Base-by-base conservation (phyloP, 2,329 filamentous ascomycete species). In the Botrytis cinerea region DNA sequence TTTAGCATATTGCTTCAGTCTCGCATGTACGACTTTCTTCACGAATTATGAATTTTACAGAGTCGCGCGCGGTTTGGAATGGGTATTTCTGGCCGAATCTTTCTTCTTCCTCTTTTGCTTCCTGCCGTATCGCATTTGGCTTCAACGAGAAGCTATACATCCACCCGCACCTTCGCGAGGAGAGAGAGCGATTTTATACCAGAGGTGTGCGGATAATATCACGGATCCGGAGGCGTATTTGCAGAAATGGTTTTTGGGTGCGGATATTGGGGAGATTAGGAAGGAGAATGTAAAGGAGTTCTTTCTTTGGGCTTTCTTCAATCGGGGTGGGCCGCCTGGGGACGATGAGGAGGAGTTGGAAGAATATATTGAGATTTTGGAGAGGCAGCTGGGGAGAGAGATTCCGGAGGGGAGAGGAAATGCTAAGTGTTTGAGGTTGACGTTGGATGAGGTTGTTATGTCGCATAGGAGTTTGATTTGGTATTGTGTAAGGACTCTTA, bases 201-300 rank as follows among this genome's bases (percentile, higher is more conserved):
- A 81, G 70, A 83, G 83, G 59, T 88, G 88, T 77, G 83, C 84
- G 75, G 82, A 82, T 9, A 87, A 84, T 71, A 86, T 90, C 22
- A 82, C 85, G 1, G 85, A 90, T 77, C 83, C 84, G 0, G 85
- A 86, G 54, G 82, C 80, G 51, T 91, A 88, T 76, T 74, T 91
- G 43, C 82, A 79, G 69, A 85, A 84, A 75, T 91, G 89, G 89
- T 90, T 91, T 77, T 80, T 86, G 38, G 86, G 86, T 43, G 87
- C 88, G 12, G 81, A 84, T 25, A 66, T 82, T 4, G 81, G 83
- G 43, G 87, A 89, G 43, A 87, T 91, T 63, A 85, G 85, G 72
- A 82, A 85, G 22, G 88, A 90, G 46, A 90, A 91, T 78, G 77
- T 91, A 69, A 88, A 87, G 79, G 87, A 89, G 72, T 90, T 89